Evolutionary conservation across 345 rosid species (phyloP).

Genomic region (Linum tenue): DNA sequence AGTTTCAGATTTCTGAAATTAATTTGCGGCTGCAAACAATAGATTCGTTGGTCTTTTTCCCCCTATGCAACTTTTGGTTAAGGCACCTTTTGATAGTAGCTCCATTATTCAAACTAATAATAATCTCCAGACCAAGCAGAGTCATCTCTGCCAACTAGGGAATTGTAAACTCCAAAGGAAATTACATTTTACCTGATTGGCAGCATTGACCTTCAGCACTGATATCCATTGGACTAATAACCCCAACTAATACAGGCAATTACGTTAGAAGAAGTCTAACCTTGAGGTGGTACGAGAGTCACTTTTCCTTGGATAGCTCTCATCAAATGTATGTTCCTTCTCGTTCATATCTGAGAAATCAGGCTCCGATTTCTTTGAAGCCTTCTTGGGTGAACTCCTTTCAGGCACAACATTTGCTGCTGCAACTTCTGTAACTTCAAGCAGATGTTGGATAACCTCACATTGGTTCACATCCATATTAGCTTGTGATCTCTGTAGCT

Average conservation of each 20-base stretch:
- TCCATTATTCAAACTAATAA: too few species aligned
- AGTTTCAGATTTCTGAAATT: slow-evolving; percentile 14
- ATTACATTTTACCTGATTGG: too few species aligned
- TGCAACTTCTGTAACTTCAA: slow-evolving; percentile 70
- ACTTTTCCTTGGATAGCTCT: slow-evolving; percentile 39
- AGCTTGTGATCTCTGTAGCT: slow-evolving; percentile 78
- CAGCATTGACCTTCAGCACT: too few species aligned
- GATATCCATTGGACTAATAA: too few species aligned
- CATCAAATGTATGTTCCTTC: slow-evolving; percentile 35
- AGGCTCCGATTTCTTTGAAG: slow-evolving; percentile 43
- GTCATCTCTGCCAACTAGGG: too few species aligned
- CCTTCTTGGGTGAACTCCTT: slow-evolving; percentile 38
- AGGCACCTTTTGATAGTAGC: background rate
- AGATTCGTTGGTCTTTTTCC: too few species aligned
- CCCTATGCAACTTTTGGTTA: background rate
- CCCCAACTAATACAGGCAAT: background rate
- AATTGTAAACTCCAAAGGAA: too few species aligned
- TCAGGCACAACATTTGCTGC: slow-evolving; percentile 33
- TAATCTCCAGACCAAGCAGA: too few species aligned
- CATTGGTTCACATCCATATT: slow-evolving; percentile 72
- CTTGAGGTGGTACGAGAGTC: slow-evolving; percentile 48
- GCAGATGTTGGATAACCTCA: slow-evolving; percentile 78
- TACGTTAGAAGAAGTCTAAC: slow-evolving; percentile 26
- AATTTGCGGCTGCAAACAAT: background rate
- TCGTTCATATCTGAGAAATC: slow-evolving; percentile 35